Evolutionary conservation across 2,329 filamentous ascomycete genomes (phyloP).

Genomic region (Arachnopeziza araneosa): DNA sequence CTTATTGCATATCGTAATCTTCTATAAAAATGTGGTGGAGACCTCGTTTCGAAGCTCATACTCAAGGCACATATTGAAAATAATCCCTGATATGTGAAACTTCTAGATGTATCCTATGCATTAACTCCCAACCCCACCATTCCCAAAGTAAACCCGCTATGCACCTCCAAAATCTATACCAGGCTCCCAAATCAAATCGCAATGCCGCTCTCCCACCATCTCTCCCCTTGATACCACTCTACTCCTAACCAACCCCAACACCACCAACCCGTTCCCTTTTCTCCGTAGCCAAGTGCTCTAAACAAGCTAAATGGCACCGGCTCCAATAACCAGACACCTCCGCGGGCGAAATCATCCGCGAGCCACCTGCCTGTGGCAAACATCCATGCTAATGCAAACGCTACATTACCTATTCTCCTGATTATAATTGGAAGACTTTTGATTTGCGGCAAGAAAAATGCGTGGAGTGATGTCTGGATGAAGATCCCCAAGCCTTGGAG

Average conservation of each 20-base stretch:
- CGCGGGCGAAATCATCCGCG: constrained; percentile 68
- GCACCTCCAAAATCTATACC: no score
- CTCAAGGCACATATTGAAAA: no score
- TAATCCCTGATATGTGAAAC: no score
- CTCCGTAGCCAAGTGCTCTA: constrained; percentile 60
- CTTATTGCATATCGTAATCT: no score
- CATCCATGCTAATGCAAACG: constrained; percentile 62
- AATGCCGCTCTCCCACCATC: constrained; percentile 58
- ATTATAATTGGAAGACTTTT: constrained; percentile 39
- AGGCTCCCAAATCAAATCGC: constrained; percentile 6
- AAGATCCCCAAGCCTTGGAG: constrained; percentile 62
- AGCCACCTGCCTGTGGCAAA: constrained; percentile 59
- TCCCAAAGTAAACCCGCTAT: no score
- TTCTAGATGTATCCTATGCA: no score
- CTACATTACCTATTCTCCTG: constrained; percentile 51
- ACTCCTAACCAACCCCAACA: constrained; percentile 52
- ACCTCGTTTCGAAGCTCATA: no score
- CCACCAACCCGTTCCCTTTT: constrained; percentile 57
- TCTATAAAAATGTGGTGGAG: no score
- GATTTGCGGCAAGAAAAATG: constrained; percentile 29
- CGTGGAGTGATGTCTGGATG: constrained; percentile 45
- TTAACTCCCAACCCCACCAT: no score
- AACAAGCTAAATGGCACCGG: constrained; percentile 71
- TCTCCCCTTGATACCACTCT: constrained; percentile 52
- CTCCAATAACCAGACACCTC: constrained; percentile 75